Base-by-base conservation (phyloP, 352 stramenopile genomes). In the Phytophthora constricta region DNA sequence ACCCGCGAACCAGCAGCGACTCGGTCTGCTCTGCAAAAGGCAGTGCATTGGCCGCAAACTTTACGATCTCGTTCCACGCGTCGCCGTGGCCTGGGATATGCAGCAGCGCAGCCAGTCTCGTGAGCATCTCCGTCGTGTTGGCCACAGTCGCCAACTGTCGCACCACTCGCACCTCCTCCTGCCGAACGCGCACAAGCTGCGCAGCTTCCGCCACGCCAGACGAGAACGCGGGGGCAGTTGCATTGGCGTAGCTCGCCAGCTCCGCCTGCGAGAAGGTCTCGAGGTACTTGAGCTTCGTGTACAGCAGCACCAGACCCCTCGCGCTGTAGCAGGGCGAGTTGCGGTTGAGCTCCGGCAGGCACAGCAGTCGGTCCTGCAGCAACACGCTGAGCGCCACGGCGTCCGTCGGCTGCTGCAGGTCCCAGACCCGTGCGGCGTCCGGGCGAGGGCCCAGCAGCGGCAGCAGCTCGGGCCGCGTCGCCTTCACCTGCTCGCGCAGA, bases 11-110 rank as follows among this genome's bases (percentile, higher is more conserved):
- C 31, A 97, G 67, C 31, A 96, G 65, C 43, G 86, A 89, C 77
- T 95, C 89, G 42, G 89, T 96, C 58, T 90, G 87, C 60, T 95
- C 85, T 9, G 87, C 87, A 43, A 95, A 95, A 16, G 85, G 87
- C 60, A 93, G 66, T 27, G 87, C 87, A 39, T 82, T 84, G 19
- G 76, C 74, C 19, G 92, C 85, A 55, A 93, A 93, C 62, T 88
- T 90, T 51, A 76, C 67, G 42, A 92, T 89, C 71, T 93, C 85
- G 53, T 88, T 84, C 87, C 87, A 95, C 42, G 72, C 59, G 62
- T 93, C 82, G 1, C 85, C 80, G 58, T 92, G 85, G 34, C 74
- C 85, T 33, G 87, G 79, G 55, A 93, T 90, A 54, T 87, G 82
- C 55, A 93, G 77, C 61, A 91, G 58, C 11, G 68, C 52, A 3